Base-by-base conservation (phyloP, 2,329 filamentous ascomycete species). In the Rhinocladiella similis region DNA sequence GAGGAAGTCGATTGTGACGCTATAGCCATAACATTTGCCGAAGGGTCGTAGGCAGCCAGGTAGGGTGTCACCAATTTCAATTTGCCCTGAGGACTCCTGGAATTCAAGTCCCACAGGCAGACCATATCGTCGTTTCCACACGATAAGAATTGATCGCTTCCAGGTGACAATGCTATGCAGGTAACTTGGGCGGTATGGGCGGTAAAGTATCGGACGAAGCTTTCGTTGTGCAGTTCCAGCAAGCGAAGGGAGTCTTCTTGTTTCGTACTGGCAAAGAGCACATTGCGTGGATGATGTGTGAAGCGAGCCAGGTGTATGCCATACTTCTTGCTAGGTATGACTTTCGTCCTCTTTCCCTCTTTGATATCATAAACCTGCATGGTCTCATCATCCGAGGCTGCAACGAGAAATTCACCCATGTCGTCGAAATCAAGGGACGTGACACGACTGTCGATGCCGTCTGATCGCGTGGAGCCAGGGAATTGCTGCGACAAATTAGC, bases 381-480 rank as follows among this genome's bases (percentile, higher is more conserved):
- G 3, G 90, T 95, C 71, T 97, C 92, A 73, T 99, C 94, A 76
- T 90, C 91, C 64, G 92, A 90, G 5, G 91, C 90, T 0, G 92
- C 90, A 74, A 99, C 91, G 57, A 95, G 83, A 48, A 93, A 89
- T 72, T 97, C 91, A 72, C 94, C 94, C 42, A 90, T 88, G 75
- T 97, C 92, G 73, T 97, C 92, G 70, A 96, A 99, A 77, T 99
- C 93, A 66, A 99, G 84, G 1, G 93, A 97, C 7, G 94, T 88
- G 57, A 97, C 85, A 63, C 86, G 81, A 3, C 86, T 84, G 49
- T 80, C 66, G 14, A 63, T 63, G 54, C 67, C 69, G 39, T 65
- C 65, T 46, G 63, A 69, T 63, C 61, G 61, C 25, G 54, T 53
- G 33, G 68, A 66, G 55, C 71, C 68, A 45, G 77, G 78, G 64